A percentile compares a stretch with the other conserved stretches of the same genome.
phyloP scores from a whole-genome alignment of 1,284 basidiomycete species.

The Cryptococcus maquisensis region DNA sequence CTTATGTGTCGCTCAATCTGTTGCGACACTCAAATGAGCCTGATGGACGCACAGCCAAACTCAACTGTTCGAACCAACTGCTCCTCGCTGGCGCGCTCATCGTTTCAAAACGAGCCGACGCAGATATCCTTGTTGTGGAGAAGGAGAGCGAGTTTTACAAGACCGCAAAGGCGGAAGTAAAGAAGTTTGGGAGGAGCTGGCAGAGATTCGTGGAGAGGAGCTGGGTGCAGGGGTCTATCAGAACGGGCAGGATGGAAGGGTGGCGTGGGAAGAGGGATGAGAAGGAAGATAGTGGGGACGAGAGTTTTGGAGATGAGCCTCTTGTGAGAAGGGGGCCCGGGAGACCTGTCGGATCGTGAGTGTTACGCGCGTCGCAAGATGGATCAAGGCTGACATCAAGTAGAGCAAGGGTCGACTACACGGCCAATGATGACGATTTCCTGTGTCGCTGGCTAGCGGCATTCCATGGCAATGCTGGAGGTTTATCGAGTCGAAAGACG shows the following conservation, averaged over 20 bases:
- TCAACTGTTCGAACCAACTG: constrained; percentile 7
- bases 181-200: constrained; percentile 19
- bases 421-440: constrained; percentile 41
- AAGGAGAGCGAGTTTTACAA: constrained; percentile 23
- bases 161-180: constrained; percentile 24
- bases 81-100: constrained; percentile 26
- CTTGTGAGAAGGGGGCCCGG: constrained; percentile 26
- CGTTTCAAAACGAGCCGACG: constrained; percentile 25
- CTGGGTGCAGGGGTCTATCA: constrained; percentile 35
- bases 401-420: constrained; percentile 39
- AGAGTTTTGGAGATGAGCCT: constrained; percentile 24
- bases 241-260: constrained; percentile 16
- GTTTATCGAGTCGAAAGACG: constrained; percentile 37
- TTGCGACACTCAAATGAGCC: constrained; percentile 11
- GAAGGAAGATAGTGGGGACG: constrained; percentile 4
- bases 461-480: constrained; percentile 19
- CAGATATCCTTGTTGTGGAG: constrained; percentile 41
- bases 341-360: constrained; percentile 39
- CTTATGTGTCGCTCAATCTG: constrained; percentile 39
- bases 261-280: neutral
- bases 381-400: neutral
- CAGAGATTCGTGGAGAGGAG: constrained; percentile 37
- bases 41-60: constrained; percentile 11
- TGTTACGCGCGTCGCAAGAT: neutral
- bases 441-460: constrained; percentile 38